A percentile compares a stretch with the other conserved stretches of the same genome.
These are phyloP conservation scores for Stereocaulon alpinum DNA, from an alignment of 495 filamentous ascomycete species.

Conservation along the genomic window DNA sequence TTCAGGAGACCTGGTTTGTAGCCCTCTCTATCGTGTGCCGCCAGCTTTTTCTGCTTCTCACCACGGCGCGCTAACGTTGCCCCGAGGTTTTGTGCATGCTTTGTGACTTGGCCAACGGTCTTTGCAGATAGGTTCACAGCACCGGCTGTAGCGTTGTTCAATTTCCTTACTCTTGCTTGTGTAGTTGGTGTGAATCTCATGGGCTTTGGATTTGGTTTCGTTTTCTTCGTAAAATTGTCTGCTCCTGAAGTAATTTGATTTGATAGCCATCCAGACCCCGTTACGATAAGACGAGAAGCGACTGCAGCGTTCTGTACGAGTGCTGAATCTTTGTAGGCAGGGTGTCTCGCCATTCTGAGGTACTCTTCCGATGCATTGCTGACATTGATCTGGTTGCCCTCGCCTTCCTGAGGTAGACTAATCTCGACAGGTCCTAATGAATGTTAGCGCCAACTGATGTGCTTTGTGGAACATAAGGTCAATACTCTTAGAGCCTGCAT, in stretches of 20 bases:
- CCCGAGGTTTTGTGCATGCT: constrained; percentile 78
- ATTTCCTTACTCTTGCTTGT: constrained; percentile 72
- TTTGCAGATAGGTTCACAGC: constrained; percentile 73
- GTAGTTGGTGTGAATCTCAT: constrained; percentile 81
- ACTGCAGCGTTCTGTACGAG: constrained; percentile 83
- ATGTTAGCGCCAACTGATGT: constrained; percentile 2
- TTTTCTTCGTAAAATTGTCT: constrained; percentile 68
- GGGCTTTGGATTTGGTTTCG: constrained; percentile 63
- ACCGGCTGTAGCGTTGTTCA: constrained; percentile 66
- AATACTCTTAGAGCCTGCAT: constrained; percentile 78
- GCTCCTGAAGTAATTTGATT: constrained; percentile 66
- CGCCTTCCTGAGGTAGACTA: constrained; percentile 63
- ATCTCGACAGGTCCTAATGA: constrained; percentile 79
- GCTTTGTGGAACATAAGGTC: neutral
- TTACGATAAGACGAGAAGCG: constrained; percentile 88
- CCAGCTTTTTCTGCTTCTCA: constrained; percentile 42
- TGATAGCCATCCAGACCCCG: constrained; percentile 65
- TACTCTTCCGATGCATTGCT: constrained; percentile 72
- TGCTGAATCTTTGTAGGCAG: constrained; percentile 75
- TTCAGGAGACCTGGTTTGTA: constrained; percentile 90
- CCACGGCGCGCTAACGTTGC: constrained; percentile 58
- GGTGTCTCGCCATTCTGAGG: constrained; percentile 69
- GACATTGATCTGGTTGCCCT: constrained; percentile 58
- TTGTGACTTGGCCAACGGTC: constrained; percentile 72
- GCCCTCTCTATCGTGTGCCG: constrained; percentile 52